Percentiles rank a stretch among this genome's conserved stretches.
phyloP scores from a whole-genome alignment of 352 stramenopile genomes.

The Pythium aristosporum region DNA sequence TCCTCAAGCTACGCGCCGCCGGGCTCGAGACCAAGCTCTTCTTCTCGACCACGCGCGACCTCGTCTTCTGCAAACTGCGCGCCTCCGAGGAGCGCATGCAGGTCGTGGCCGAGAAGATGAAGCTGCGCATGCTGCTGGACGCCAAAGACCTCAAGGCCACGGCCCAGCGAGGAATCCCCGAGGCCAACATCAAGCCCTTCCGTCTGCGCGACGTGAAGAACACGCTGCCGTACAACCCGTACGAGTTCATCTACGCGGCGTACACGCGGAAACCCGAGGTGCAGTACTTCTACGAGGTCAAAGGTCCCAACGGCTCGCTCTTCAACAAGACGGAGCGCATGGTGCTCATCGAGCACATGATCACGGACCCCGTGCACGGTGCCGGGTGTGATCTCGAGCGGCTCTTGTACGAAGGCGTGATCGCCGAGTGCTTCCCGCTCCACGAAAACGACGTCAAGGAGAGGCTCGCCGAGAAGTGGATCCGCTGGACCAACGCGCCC shows the following conservation, averaged over 20 bases:
- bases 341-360: conserved; percentile 81
- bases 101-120: conserved; percentile 63
- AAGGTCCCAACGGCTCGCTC: conserved; percentile 57
- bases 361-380: conserved; percentile 67
- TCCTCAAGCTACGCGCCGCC: conserved; percentile 56
- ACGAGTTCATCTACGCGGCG: conserved; percentile 84
- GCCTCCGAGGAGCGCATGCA: conserved; percentile 72
- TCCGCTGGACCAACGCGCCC: conserved; percentile 61
- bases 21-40: conserved; percentile 76
- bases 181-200: conserved; percentile 78
- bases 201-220: conserved; percentile 81
- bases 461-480: conserved; percentile 63
- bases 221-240: conserved; percentile 69
- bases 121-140: conserved; percentile 77
- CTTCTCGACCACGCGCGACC: conserved; percentile 59
- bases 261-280: conserved; percentile 70
- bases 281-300: conserved; percentile 70
- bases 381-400: conserved; percentile 70
- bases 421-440: conserved; percentile 77
- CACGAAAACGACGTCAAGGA: conserved; percentile 70
- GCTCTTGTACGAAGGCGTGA: conserved; percentile 72
- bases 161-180: conserved; percentile 65
- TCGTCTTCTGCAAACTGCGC: conserved; percentile 85
- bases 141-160: conserved; percentile 53
- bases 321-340: conserved; percentile 81